Conservation (phyloP, 1,139 yeast genomes). For the Yarrowia galli region DNA sequence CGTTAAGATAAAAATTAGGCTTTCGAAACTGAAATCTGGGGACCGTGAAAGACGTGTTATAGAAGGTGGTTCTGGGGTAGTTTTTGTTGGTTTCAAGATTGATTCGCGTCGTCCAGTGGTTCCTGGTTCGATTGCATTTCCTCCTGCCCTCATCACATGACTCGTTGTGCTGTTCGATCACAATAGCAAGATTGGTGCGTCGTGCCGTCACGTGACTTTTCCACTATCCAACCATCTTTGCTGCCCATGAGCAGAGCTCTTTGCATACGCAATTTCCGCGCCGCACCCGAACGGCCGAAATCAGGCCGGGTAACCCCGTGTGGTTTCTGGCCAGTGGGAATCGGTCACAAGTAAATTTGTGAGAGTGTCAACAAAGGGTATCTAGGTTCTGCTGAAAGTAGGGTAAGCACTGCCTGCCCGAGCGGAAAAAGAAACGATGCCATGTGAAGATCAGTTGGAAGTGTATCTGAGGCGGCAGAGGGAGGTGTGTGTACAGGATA, state of each 20-base stretch:
- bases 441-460: conserved; percentile 12
- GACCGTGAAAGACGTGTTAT: background rate
- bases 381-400: background rate
- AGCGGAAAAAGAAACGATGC: background rate
- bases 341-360: background rate
- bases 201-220: conserved; percentile 1
- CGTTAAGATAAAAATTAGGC: conserved; percentile 7
- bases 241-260: background rate
- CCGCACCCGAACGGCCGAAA: conserved; percentile 11
- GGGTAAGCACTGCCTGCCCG: conserved; percentile 31
- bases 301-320: conserved; percentile 10
- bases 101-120: too few relatives aligned
- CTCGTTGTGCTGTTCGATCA: background rate
- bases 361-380: conserved; percentile 2
- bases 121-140: background rate
- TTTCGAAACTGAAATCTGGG: conserved; percentile 27
- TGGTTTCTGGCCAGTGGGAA: background rate
- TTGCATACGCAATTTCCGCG: conserved; percentile 1
- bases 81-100: too few relatives aligned
- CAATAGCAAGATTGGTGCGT: background rate
- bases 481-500: too few relatives aligned
- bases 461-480: background rate
- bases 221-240: conserved; percentile 19
- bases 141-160: background rate
- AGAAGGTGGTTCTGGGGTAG: background rate